phyloP scores from a whole-genome alignment of 805 yeast species.

The Candida sakaeoensis region DNA sequence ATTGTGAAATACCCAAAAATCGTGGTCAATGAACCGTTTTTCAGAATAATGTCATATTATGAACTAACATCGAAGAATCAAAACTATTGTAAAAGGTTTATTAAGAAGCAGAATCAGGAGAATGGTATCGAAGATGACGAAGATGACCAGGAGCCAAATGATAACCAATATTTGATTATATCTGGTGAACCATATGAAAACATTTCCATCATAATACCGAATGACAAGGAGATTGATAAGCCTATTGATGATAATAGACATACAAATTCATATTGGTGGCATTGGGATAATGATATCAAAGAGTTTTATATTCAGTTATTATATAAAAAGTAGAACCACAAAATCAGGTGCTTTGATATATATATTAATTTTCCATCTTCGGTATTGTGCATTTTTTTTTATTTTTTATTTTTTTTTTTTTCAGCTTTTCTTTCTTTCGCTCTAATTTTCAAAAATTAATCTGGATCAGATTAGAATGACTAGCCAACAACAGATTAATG shows the following conservation, averaged over 20 bases:
- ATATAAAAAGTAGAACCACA: conserved; percentile 28
- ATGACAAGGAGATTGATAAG: conserved; percentile 47
- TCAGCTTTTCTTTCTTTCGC: neutral
- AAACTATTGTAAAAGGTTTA: conserved; percentile 18
- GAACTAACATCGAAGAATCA: conserved; percentile 52
- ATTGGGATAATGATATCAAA: conserved; percentile 68
- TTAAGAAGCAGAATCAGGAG: conserved; percentile 10
- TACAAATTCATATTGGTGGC: conserved; percentile 52
- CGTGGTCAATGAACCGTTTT: conserved; percentile 52
- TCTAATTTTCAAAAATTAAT: neutral
- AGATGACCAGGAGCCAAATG: conserved; percentile 24
- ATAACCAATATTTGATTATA: conserved; percentile 67
- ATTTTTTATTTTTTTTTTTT: neutral
- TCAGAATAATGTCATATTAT: conserved; percentile 71
- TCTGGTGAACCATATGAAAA: conserved; percentile 92
- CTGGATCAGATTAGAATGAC: no score
- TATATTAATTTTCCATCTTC: conserved; percentile 1
- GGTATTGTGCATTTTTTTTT: neutral
- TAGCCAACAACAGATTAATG: neutral
- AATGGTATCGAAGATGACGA: conserved; percentile 14
- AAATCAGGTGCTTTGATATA: conserved; percentile 2
- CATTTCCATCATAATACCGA: conserved; percentile 71
- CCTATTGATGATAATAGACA: conserved; percentile 21
- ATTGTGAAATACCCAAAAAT: conserved; percentile 55
- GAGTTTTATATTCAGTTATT: conserved; percentile 71